phyloP scores from a whole-genome alignment of 2,329 filamentous ascomycete species.

The Talaromyces piceae region DNA sequence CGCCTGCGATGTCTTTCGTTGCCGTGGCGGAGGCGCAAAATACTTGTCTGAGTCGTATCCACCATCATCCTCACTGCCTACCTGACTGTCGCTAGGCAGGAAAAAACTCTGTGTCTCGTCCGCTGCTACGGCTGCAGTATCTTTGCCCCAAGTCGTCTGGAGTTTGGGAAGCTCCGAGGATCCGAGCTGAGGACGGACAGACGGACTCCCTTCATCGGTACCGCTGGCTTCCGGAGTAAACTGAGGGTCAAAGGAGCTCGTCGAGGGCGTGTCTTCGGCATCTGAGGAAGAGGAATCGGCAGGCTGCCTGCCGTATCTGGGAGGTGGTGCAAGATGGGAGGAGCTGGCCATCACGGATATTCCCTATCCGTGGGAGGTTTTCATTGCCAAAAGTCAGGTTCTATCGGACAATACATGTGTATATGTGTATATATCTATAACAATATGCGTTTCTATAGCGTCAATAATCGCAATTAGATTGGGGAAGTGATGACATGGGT shows the following conservation, averaged over 20 bases:
- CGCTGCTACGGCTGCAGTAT: conserved; percentile 7
- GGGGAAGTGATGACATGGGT: too few species aligned
- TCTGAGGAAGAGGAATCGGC: conserved; percentile 6
- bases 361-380: background rate
- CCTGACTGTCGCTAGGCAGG: conserved; percentile 15
- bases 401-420: background rate
- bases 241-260: conserved; percentile 20
- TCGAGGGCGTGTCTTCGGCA: conserved; percentile 20
- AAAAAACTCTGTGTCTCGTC: conserved; percentile 1
- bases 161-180: conserved; percentile 20
- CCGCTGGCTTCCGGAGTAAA: conserved; percentile 30
- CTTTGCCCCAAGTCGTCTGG: conserved; percentile 26
- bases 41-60: conserved; percentile 21
- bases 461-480: too few species aligned
- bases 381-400: background rate
- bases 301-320: conserved; percentile 2
- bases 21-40: conserved; percentile 11
- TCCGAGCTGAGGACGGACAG: conserved; percentile 12
- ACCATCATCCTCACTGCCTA: conserved; percentile 10
- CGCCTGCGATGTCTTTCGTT: conserved; percentile 19
- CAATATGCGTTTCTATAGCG: too few species aligned
- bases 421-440: background rate
- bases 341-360: conserved; percentile 16
- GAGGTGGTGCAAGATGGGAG: conserved; percentile 19
- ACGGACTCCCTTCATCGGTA: conserved; percentile 19